These are phyloP conservation scores for Mycena sp. DNA, from an alignment of 1,284 basidiomycete genomes.

Conservation along the genomic window DNA sequence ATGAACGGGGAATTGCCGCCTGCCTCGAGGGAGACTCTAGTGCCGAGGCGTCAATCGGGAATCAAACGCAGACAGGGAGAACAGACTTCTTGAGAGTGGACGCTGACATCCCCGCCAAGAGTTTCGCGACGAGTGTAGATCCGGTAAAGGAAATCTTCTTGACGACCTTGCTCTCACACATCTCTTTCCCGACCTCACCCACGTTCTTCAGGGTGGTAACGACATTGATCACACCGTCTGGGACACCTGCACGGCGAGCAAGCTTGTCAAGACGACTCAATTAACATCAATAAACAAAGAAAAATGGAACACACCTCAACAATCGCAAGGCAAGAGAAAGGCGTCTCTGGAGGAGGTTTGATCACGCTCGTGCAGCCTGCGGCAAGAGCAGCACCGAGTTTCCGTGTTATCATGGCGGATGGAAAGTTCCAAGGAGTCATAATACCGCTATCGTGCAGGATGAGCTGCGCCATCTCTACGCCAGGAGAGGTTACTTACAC, in stretches of 20 bases:
- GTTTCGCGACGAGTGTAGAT: conserved; percentile 91
- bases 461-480: not conserved
- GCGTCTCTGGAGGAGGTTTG: conserved; percentile 96
- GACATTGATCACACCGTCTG: conserved; percentile 95
- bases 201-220: conserved; percentile 90
- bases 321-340: conserved; percentile 92
- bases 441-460: conserved; percentile 61
- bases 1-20: conserved; percentile 95
- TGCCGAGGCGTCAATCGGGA: conserved; percentile 15
- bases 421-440: conserved; percentile 94
- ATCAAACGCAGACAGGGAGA: not conserved
- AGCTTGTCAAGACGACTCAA: no score
- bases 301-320: conserved; percentile 79
- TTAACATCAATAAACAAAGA: no score
- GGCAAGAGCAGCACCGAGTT: conserved; percentile 89
- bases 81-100: conserved; percentile 90
- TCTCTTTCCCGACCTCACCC: conserved; percentile 81
- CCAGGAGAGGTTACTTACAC: conserved; percentile 54
- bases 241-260: conserved; percentile 88
- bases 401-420: conserved; percentile 93
- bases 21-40: conserved; percentile 84
- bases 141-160: conserved; percentile 97
- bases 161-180: conserved; percentile 80
- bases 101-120: conserved; percentile 86
- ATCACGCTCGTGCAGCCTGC: conserved; percentile 97